Conservation (phyloP, 345 rosid species). For the Eucalyptus pauciflora region DNA sequence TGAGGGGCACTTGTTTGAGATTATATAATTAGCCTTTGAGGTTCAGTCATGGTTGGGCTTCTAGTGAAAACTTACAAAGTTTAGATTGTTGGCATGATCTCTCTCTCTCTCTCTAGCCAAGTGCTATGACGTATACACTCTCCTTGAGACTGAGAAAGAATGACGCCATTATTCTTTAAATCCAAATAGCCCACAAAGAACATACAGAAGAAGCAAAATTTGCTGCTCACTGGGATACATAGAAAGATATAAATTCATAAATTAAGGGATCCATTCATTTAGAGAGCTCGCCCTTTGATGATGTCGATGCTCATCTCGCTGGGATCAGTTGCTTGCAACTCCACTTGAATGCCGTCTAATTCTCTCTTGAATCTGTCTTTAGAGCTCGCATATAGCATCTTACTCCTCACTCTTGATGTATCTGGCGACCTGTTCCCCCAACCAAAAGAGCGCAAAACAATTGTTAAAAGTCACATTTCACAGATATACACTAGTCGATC, state of each 20-base stretch:
- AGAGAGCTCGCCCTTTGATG: conserved; percentile 38
- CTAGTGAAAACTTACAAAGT: not conserved
- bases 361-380: conserved; percentile 73
- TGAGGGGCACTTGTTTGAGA: not conserved
- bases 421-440: conserved; percentile 45
- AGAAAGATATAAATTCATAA: not conserved
- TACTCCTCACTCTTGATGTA: conserved; percentile 54
- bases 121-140: not conserved
- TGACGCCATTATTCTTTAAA: not conserved
- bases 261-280: not conserved
- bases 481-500: not conserved
- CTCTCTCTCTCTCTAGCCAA: not conserved
- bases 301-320: conserved; percentile 68
- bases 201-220: not conserved
- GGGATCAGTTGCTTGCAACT: conserved; percentile 69
- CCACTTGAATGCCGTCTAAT: conserved; percentile 66
- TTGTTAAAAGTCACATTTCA: not conserved
- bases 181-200: not conserved
- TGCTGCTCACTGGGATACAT: not conserved
- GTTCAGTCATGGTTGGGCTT: not conserved
- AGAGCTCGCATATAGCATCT: conserved; percentile 73
- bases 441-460: not conserved
- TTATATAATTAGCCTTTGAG: not conserved
- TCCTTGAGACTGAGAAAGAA: not conserved
- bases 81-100: not conserved